phyloP scores from a whole-genome alignment of 2,329 filamentous ascomycete genomes.

The Arachnomyces sp. region DNA sequence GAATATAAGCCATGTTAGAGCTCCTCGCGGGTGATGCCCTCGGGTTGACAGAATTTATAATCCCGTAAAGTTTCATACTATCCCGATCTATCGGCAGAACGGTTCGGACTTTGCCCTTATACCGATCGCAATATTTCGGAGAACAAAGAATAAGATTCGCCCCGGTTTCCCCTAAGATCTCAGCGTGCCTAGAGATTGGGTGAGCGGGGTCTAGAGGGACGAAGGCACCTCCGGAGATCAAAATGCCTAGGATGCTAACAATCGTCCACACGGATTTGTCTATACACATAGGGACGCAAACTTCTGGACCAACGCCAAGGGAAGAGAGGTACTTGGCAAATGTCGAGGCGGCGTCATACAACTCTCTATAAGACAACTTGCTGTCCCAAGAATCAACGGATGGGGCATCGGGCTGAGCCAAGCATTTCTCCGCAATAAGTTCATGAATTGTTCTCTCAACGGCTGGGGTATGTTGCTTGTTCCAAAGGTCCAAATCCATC shows the following conservation, averaged over 20 bases:
- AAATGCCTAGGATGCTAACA: slow-evolving; percentile 32
- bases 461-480: slow-evolving; percentile 8
- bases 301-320: slow-evolving; percentile 9
- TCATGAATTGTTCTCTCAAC: no score
- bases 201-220: slow-evolving; percentile 32
- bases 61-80: no score
- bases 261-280: slow-evolving; percentile 38
- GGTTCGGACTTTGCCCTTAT: no score
- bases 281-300: slow-evolving; percentile 19
- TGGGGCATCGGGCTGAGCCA: no score
- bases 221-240: slow-evolving; percentile 36
- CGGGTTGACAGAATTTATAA: no score
- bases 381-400: no score
- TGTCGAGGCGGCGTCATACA: slow-evolving; percentile 1
- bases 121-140: slow-evolving; percentile 5
- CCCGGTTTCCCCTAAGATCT: slow-evolving; percentile 9
- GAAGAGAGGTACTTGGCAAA: slow-evolving; percentile 1
- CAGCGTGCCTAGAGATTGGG: slow-evolving; percentile 9
- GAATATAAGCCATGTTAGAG: slow-evolving; percentile 36
- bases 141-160: slow-evolving; percentile 11
- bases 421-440: no score
- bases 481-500: slow-evolving; percentile 25
- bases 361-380: no score
- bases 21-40: no score
- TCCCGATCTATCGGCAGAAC: no score